Base-by-base conservation (phyloP, 176 grass and related monocot genomes). In the Areca catechu region DNA sequence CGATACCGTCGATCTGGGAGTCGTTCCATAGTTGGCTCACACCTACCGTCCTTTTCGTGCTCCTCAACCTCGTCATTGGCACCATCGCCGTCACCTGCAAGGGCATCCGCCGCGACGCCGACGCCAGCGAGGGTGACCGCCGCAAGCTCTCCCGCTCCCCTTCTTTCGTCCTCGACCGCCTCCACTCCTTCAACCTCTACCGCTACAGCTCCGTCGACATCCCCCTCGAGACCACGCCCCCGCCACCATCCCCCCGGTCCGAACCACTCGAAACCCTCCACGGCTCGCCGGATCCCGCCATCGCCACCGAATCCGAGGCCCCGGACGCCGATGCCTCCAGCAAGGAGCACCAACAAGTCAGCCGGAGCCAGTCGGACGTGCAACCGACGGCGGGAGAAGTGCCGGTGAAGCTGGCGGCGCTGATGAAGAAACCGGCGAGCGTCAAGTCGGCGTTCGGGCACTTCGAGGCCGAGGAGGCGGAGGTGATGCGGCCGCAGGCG, bases 41-140 rank as follows among this genome's bases (percentile, higher is more conserved):
- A 5, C 93, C 93, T 0, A 51, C 81, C 20, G 81, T 92, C 28
- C 68, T 98, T 24, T 98, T 98, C 81, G 12, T 98, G 18, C 66
- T 98, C 16, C 72, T 98, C 73, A 98, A 92, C 78, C 17, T 98
- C 66, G 87, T 98, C 78, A 92, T 98, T 54, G 93, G 93, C 19
- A 92, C 87, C 81, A 98, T 98, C 66, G 93, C 87, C 55, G 66
- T 98, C 59, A 88, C 81, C 34, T 92, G 87, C 76, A 92, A 85
- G 81, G 50, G 48, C 2, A 21, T 4, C 62, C 49, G 7, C 16
- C 49, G 15, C 16, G 49, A 20, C 0, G 9, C 30, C 5, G 51
- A 57, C 5, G 67, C 10, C 0, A 48, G 14, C 15, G 22, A 19
- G 23, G 65, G 68, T 59, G 24, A 7, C 18, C 10, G 25, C 10